Evolutionary conservation across 768 basidiomycete species (phyloP).

Genomic region (Mycena rosella): DNA sequence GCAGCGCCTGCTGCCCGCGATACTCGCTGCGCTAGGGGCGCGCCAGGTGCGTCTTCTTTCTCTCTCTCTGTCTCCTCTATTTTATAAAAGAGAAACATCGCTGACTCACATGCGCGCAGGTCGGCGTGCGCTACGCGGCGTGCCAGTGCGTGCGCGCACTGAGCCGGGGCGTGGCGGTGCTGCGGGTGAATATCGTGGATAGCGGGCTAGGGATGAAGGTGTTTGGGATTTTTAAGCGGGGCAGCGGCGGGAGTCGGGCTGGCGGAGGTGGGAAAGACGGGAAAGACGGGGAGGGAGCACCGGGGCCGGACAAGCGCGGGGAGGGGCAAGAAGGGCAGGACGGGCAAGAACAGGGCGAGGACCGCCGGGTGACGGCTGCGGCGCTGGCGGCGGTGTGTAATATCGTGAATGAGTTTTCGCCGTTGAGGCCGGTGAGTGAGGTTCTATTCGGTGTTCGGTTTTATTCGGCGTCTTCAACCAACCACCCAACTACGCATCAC

Average conservation of each 20-base stretch:
- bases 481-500: background rate
- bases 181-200: slow-evolving; percentile 89
- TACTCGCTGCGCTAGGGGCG: slow-evolving; percentile 70
- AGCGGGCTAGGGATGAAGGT: slow-evolving; percentile 81
- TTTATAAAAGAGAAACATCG: too few relatives aligned
- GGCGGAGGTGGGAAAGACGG: too few relatives aligned
- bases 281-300: too few relatives aligned
- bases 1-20: slow-evolving; percentile 59
- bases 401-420: slow-evolving; percentile 88
- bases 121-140: slow-evolving; percentile 87
- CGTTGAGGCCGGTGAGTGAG: slow-evolving; percentile 72
- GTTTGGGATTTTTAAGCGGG: slow-evolving; percentile 62
- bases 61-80: too few relatives aligned
- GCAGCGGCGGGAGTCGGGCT: too few relatives aligned
- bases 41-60: too few relatives aligned
- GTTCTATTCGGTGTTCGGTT: background rate
- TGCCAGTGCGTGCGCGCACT: slow-evolving; percentile 90
- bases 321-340: too few relatives aligned
- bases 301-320: too few relatives aligned
- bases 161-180: slow-evolving; percentile 80
- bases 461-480: background rate
- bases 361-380: slow-evolving; percentile 76
- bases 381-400: slow-evolving; percentile 87
- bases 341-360: slow-evolving; percentile 60
- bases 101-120: too few relatives aligned